Conservation (phyloP, 306 rosid species). For the Castanea crenata region DNA sequence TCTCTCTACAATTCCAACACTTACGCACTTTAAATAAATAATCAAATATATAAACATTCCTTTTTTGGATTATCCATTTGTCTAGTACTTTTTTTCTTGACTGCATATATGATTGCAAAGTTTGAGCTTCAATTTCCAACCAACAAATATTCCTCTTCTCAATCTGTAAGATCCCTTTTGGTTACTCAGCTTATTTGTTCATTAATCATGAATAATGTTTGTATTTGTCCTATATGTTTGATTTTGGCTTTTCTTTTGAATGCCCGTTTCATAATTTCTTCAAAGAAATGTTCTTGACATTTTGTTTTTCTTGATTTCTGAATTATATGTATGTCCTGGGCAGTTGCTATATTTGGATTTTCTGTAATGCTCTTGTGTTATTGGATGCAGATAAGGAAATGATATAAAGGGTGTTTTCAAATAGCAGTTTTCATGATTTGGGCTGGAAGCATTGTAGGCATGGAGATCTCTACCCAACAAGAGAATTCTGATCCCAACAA, state of each 20-base stretch:
- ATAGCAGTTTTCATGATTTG: conserved; percentile 39
- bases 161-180: conserved; percentile 11
- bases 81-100: conserved; percentile 9
- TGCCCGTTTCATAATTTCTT: neutral
- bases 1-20: conserved; percentile 9
- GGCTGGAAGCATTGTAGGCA: conserved; percentile 36
- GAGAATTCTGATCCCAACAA: conserved; percentile 39
- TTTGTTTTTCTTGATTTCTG: too few relatives aligned
- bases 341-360: conserved; percentile 11
- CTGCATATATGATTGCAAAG: conserved; percentile 7
- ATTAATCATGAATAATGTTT: conserved; percentile 5
- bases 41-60: neutral
- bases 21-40: conserved; percentile 4
- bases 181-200: neutral
- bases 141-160: neutral
- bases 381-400: conserved; percentile 33
- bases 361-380: conserved; percentile 1
- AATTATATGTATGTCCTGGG: too few relatives aligned
- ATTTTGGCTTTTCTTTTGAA: neutral
- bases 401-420: conserved; percentile 34
- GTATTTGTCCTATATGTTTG: neutral
- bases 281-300: too few relatives aligned
- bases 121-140: neutral
- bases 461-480: conserved; percentile 47
- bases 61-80: conserved; percentile 4